Evolutionary conservation across 257 asterid species (phyloP), one percentile per base, ranked within the genome.

Genomic region (Solanum acaule): DNA sequence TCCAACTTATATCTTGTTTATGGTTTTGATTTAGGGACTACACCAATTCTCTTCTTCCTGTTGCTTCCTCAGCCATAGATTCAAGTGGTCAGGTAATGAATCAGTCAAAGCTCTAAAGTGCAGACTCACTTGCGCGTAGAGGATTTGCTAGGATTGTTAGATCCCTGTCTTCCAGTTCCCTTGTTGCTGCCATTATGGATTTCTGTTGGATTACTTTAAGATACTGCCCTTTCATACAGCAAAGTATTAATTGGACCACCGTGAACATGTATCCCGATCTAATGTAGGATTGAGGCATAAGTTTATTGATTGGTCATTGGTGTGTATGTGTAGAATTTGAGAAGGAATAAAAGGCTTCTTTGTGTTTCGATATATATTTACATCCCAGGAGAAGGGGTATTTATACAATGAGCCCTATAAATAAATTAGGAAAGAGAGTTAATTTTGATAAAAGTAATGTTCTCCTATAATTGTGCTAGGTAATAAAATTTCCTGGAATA

Each of bases 31-130:
- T 46, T 88, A 96, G 99, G 98, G 99, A 96, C 93, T 96, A 95
- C 72, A 96, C 98, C 87, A 95, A 95, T 92, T 98, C 98, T 87
- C 63, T 85, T 88, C 98, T 96, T 73, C 99, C 98, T 83, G 97
- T 95, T 87, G 99, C 99, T 59, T 96, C 98, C 79, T 96, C 99
- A 31, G 99, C 99, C 63, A 94, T 95, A 73, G 99, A 95, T 93
- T 93, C 98, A 89, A 94, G 96, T 87, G 98, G 98, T 86, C 99
- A 95, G 98, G 98, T 96, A 92, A 88, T 81, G 86, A 35, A 29
- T 81, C 86, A 81, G 86, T 81, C 86, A 27, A 18, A 10, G 68
- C 42, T 81, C 40, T 79, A 9, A 44, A 44, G 16, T 79, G 67
- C 40, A 27, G 63, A 16, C 65, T 44, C 67, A 44, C 37, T 29